Percentiles rank a stretch among this genome's conserved stretches.
Conservation (phyloP, 1,284 basidiomycete species). For the Melampsora americana region DNA sequence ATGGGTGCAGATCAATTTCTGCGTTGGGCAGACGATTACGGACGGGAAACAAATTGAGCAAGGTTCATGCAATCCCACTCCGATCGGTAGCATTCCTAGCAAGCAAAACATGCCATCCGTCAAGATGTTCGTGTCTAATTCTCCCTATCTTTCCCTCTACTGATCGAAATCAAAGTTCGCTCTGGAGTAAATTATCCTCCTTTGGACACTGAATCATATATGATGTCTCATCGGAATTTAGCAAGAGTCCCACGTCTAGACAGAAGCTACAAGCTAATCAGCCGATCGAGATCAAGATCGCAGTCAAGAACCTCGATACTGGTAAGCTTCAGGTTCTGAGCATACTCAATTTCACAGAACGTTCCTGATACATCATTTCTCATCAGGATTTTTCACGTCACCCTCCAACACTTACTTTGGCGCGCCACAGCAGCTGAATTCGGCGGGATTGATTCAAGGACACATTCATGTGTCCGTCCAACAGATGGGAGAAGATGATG, state of each 20-base stretch:
- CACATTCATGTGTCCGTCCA: constrained; percentile 23
- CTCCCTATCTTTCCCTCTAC: neutral
- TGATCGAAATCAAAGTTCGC: neutral
- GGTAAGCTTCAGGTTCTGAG: neutral
- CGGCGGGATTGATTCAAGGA: constrained; percentile 21
- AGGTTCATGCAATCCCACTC: constrained; percentile 40
- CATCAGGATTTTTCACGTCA: constrained; percentile 26
- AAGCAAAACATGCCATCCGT: constrained; percentile 35
- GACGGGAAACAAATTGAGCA: constrained; percentile 26
- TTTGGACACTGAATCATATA: neutral
- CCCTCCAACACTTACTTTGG: constrained; percentile 18
- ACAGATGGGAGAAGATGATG: neutral
- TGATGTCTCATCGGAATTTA: neutral
- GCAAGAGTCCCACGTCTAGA: neutral
- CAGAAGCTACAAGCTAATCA: neutral
- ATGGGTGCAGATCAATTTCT: constrained; percentile 23
- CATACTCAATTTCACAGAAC: neutral
- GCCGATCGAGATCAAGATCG: constrained; percentile 5
- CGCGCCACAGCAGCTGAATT: constrained; percentile 35
- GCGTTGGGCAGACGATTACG: constrained; percentile 20
- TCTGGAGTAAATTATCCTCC: neutral
- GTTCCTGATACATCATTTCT: neutral
- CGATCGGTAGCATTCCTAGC: constrained; percentile 30
- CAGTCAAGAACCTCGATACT: constrained; percentile 9
- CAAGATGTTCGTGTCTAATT: constrained; percentile 22